Conservation (phyloP, 2,329 filamentous ascomycete genomes). For the Hansfordia pulvinata region DNA sequence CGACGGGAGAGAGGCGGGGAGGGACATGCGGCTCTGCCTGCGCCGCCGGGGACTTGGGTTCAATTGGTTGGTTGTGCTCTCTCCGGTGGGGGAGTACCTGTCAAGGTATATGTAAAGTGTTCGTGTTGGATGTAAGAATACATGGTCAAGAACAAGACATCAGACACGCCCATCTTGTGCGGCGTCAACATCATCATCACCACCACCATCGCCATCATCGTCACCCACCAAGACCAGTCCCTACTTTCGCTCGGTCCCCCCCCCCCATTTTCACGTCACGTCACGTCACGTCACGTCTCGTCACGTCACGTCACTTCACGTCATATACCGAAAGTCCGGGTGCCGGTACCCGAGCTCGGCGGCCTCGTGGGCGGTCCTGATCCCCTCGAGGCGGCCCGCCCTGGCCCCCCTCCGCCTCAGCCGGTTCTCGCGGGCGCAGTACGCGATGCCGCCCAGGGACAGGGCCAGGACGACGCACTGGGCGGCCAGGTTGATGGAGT, state of each 20-base stretch:
- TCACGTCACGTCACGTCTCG: not conserved
- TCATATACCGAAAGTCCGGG: conserved; percentile 41
- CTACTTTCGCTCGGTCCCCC: not conserved
- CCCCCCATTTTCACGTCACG: not conserved
- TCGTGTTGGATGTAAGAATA: too few relatives aligned
- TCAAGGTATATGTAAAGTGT: too few relatives aligned
- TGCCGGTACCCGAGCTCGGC: conserved; percentile 36
- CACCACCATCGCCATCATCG: too few relatives aligned
- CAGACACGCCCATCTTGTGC: too few relatives aligned
- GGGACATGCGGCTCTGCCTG: too few relatives aligned
- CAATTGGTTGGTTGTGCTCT: too few relatives aligned
- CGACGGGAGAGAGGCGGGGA: too few relatives aligned
- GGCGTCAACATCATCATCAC: too few relatives aligned
- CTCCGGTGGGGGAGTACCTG: too few relatives aligned
- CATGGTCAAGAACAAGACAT: too few relatives aligned
- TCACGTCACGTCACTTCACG: conserved; percentile 12
- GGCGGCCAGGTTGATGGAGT: conserved; percentile 41
- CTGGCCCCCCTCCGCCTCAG: conserved; percentile 31
- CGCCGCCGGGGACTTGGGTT: too few relatives aligned
- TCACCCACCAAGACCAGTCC: too few relatives aligned
- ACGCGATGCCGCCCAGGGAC: conserved; percentile 31
- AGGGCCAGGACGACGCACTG: conserved; percentile 30
- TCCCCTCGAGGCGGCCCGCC: conserved; percentile 31
- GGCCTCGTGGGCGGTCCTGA: conserved; percentile 30
- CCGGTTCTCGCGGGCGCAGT: conserved; percentile 39